Conservation (phyloP, 176 grass and related monocot genomes). For the Alopecurus myosuroides region DNA sequence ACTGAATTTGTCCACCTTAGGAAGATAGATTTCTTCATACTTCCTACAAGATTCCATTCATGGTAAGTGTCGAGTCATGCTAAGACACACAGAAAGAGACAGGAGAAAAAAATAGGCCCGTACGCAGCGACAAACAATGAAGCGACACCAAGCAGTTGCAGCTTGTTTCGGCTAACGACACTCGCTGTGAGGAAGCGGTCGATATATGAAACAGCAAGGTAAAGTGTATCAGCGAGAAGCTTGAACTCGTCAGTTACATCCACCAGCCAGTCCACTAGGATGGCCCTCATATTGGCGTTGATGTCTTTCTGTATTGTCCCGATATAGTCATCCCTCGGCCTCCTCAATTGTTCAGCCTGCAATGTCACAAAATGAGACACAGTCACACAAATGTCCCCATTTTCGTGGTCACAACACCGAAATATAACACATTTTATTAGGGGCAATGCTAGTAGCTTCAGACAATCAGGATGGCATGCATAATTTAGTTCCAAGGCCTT, state of each 20-base stretch:
- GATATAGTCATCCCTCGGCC: constrained; percentile 32
- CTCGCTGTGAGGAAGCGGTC: constrained; percentile 41
- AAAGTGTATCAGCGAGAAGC: constrained; percentile 43
- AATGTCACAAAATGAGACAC: not conserved
- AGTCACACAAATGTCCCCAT: not conserved
- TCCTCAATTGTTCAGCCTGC: constrained; percentile 36
- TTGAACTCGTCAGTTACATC: constrained; percentile 47
- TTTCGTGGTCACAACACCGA: not conserved
- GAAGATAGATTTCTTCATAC: constrained; percentile 47
- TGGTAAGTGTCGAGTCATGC: not conserved
- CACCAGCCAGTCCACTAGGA: constrained; percentile 59
- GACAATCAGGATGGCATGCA: not conserved
- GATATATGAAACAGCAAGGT: constrained; percentile 41
- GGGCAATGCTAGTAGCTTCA: not conserved
- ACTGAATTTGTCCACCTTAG: constrained; percentile 19
- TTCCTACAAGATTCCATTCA: constrained; percentile 41
- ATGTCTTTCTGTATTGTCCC: constrained; percentile 36
- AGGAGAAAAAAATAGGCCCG: not conserved
- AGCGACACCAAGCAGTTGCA: constrained; percentile 48
- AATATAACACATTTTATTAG: not conserved
- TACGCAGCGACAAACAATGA: constrained; percentile 55
- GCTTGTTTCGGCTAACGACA: constrained; percentile 17
- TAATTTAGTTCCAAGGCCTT: not conserved
- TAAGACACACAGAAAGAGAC: not conserved
- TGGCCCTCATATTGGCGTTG: constrained; percentile 31